These are phyloP conservation scores for Phoenix roebelenii DNA, from an alignment of 176 grass and related monocot genomes.

Conservation along the genomic window DNA sequence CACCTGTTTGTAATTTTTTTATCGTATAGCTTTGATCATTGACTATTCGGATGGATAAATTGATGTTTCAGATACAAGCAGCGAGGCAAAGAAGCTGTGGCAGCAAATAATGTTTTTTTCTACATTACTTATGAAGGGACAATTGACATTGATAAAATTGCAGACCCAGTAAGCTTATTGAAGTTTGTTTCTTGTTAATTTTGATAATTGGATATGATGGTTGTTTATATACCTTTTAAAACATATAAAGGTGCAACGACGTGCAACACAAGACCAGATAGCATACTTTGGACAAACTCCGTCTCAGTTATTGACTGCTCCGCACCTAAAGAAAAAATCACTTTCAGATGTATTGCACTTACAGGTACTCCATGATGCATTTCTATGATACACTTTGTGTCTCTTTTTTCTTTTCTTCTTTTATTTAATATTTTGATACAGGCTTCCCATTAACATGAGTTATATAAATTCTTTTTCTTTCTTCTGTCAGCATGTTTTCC, in stretches of 20 bases:
- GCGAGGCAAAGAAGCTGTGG: conserved; percentile 76
- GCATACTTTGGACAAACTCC: conserved; percentile 98
- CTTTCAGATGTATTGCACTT: conserved; percentile 75
- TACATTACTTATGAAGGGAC: conserved; percentile 99
- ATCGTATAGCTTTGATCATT: not conserved
- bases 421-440: no score
- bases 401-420: no score
- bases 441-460: no score
- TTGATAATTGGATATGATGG: not conserved
- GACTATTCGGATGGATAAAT: conserved; percentile 6
- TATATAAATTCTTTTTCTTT: no score
- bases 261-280: conserved; percentile 96
- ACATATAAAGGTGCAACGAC: conserved; percentile 58
- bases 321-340: conserved; percentile 70
- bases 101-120: conserved; percentile 94
- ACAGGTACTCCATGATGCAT: conserved; percentile 43
- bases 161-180: conserved; percentile 67
- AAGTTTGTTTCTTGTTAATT: conserved; percentile 1
- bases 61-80: conserved; percentile 82
- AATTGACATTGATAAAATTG: conserved; percentile 91
- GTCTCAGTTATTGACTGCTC: conserved; percentile 72
- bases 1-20: not conserved
- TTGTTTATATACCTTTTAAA: conserved; percentile 22
- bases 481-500: no score
- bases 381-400: conserved; percentile 10